These are phyloP conservation scores for Monilinia vaccinii-corymbosi DNA, from an alignment of 2,329 filamentous ascomycete genomes.

Conservation along the genomic window DNA sequence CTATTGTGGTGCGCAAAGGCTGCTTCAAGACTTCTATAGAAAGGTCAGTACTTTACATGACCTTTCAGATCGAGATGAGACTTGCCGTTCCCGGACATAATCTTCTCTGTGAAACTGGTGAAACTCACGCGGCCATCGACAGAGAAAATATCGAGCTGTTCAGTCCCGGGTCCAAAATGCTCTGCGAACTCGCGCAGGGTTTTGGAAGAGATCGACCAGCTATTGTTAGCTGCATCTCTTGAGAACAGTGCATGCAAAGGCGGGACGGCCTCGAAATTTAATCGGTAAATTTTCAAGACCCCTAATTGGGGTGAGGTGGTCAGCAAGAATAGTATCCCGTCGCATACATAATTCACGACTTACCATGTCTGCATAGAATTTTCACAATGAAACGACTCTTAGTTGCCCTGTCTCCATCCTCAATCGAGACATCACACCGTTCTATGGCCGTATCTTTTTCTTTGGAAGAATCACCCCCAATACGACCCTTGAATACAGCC, in stretches of 20 bases:
- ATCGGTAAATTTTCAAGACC: slow-evolving; percentile 66
- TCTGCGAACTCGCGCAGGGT: slow-evolving; percentile 68
- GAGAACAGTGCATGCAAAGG: slow-evolving; percentile 72
- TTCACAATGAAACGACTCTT: slow-evolving; percentile 68
- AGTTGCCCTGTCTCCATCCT: slow-evolving; percentile 56
- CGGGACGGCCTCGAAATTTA: slow-evolving; percentile 66
- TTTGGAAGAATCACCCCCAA: slow-evolving; percentile 45
- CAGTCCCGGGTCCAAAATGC: slow-evolving; percentile 71
- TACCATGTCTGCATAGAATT: slow-evolving; percentile 65
- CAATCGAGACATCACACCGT: slow-evolving; percentile 62
- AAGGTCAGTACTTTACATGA: slow-evolving; percentile 11
- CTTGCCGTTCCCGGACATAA: slow-evolving; percentile 55
- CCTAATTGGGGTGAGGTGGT: slow-evolving; percentile 33
- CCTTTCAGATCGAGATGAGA: neutral
- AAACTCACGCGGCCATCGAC: slow-evolving; percentile 62
- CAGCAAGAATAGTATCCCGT: neutral
- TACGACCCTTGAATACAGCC: slow-evolving; percentile 64
- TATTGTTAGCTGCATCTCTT: slow-evolving; percentile 53
- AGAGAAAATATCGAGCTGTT: slow-evolving; percentile 70
- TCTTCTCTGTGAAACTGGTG: slow-evolving; percentile 74
- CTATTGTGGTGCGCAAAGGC: slow-evolving; percentile 70
- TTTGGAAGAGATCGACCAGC: slow-evolving; percentile 64
- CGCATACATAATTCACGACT: neutral
- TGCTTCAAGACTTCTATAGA: slow-evolving; percentile 65
- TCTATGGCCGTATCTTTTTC: slow-evolving; percentile 65